Percentiles rank a stretch among this genome's conserved stretches.
Conservation (phyloP, 148 eudicot species). For the Camellia lanceoleosa region DNA sequence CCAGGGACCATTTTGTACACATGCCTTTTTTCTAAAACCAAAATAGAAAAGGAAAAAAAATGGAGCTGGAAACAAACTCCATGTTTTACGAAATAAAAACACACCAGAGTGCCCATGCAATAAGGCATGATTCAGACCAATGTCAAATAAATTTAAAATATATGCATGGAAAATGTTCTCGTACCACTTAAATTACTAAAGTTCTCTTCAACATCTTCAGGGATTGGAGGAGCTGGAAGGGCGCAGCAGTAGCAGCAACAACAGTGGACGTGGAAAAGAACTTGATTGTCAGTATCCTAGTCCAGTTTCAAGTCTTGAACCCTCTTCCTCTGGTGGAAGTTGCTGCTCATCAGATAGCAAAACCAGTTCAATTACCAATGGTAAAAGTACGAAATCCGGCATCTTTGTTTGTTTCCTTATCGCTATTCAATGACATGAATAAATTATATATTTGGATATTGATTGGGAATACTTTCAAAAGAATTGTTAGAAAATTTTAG, state of each 20-base stretch:
- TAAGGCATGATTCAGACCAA: neutral
- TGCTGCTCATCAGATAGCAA: conserved; percentile 48
- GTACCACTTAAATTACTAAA: no score
- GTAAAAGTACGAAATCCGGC: conserved; percentile 21
- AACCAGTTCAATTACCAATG: conserved; percentile 28
- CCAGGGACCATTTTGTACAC: no score
- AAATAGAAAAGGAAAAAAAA: no score
- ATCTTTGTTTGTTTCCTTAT: conserved; percentile 4
- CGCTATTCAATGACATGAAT: neutral
- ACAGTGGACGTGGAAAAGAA: conserved; percentile 30
- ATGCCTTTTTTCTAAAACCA: no score
- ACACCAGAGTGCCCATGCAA: no score
- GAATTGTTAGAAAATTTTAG: neutral
- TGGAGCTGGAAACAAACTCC: no score
- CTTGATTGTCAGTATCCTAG: conserved; percentile 25
- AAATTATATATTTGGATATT: neutral
- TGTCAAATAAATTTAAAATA: no score
- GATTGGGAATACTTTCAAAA: neutral
- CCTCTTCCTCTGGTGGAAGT: conserved; percentile 60
- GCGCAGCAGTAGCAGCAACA: conserved; percentile 28
- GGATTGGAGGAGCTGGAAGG: conserved; percentile 44
- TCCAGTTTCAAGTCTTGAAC: conserved; percentile 41
- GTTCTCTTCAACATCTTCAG: conserved; percentile 24
- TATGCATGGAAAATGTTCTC: no score
- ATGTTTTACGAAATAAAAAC: no score